Evolutionary conservation across 73 alveolate genomes (phyloP).

Genomic region (Stentor coeruleus): DNA sequence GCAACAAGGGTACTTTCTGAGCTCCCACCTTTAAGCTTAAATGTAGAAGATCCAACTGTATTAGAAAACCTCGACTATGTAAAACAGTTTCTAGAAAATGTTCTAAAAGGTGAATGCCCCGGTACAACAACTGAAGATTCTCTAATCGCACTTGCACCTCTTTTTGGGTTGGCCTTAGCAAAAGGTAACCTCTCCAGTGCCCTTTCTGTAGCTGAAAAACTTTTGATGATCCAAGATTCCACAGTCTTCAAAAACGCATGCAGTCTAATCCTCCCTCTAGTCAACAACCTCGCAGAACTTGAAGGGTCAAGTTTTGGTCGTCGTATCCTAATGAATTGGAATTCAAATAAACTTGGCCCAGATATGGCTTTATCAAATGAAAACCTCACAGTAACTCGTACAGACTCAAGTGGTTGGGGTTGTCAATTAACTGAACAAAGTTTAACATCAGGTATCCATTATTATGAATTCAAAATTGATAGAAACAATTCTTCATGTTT

Average conservation of each 20-base stretch:
- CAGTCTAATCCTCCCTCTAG: slow-evolving; percentile 3
- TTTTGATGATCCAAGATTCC: not conserved
- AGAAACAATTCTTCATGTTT: slow-evolving; percentile 26
- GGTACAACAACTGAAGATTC: slow-evolving; percentile 15
- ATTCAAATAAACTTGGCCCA: slow-evolving; percentile 22
- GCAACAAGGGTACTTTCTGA: slow-evolving; percentile 2
- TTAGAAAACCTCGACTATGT: not conserved
- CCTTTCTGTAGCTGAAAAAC: slow-evolving; percentile 19
- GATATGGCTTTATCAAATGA: slow-evolving; percentile 28
- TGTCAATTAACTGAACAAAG: slow-evolving; percentile 17
- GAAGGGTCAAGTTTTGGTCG: slow-evolving; percentile 17
- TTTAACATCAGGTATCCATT: slow-evolving; percentile 19
- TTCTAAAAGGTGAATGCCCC: not conserved
- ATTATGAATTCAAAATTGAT: slow-evolving; percentile 1
- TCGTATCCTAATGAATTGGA: slow-evolving; percentile 16
- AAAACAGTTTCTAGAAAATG: not conserved
- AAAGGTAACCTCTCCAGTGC: slow-evolving; percentile 22
- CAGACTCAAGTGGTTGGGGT: slow-evolving; percentile 29
- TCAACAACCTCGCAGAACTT: slow-evolving; percentile 13
- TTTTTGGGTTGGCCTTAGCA: slow-evolving; percentile 23
- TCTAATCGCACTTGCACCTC: slow-evolving; percentile 22
- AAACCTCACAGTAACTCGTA: slow-evolving; percentile 15
- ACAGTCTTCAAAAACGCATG: not conserved
- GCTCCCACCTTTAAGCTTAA: not conserved
- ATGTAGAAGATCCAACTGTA: not conserved